phyloP scores from a whole-genome alignment of 768 basidiomycete species.

The Calocybe indica region DNA sequence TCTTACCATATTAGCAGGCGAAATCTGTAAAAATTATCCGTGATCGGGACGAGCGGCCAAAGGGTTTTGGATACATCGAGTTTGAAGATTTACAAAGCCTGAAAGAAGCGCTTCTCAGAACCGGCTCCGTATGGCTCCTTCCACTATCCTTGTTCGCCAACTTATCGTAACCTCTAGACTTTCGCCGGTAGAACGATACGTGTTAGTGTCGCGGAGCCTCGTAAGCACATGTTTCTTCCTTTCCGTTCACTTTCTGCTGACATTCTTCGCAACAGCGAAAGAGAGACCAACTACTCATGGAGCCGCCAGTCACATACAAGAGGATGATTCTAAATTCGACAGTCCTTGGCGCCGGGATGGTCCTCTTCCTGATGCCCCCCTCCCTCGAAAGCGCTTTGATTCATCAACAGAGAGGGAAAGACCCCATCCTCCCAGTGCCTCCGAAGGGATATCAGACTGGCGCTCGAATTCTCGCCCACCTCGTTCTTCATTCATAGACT shows the following conservation, averaged over 20 bases:
- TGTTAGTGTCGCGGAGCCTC: conserved; percentile 93
- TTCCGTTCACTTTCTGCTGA: conserved; percentile 7
- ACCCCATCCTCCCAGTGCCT: conserved; percentile 35
- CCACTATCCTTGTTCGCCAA: neutral
- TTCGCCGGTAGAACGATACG: conserved; percentile 79
- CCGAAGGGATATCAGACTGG: conserved; percentile 68
- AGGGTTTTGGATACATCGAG: conserved; percentile 98
- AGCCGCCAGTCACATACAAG: conserved; percentile 27
- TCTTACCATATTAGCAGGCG: conserved; percentile 35
- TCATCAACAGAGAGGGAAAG: conserved; percentile 31
- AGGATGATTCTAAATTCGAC: conserved; percentile 80
- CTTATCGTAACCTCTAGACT: conserved; percentile 29
- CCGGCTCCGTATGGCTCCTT: conserved; percentile 45
- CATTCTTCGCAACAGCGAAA: conserved; percentile 49
- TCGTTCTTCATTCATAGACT: conserved; percentile 14
- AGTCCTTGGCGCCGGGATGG: conserved; percentile 84
- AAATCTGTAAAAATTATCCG: conserved; percentile 90
- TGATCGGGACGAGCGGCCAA: conserved; percentile 90
- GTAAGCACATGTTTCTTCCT: conserved; percentile 45
- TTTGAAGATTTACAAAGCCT: conserved; percentile 83
- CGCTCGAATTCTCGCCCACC: conserved; percentile 46
- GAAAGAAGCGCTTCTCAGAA: conserved; percentile 75
- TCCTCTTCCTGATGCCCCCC: conserved; percentile 71
- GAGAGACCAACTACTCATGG: conserved; percentile 56
- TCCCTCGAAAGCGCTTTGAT: conserved; percentile 53